phyloP scores from a whole-genome alignment of 176 grass and related monocot species.

The Phragmites australis region DNA sequence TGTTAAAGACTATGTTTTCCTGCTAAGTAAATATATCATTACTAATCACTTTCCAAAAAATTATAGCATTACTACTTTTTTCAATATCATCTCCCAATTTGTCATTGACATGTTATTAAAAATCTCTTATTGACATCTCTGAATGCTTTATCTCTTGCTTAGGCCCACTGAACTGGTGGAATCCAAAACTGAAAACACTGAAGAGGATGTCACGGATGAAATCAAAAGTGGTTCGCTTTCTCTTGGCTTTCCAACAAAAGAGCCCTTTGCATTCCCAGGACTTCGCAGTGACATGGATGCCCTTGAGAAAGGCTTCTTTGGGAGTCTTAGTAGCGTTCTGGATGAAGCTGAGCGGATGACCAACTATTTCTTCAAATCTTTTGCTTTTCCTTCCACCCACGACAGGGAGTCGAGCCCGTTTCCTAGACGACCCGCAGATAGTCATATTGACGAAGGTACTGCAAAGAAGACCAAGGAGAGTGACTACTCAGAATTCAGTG shows the following conservation, averaged over 20 bases:
- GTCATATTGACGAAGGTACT: slow-evolving; percentile 30
- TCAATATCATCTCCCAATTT: background rate
- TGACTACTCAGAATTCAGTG: slow-evolving; percentile 56
- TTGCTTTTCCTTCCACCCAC: slow-evolving; percentile 33
- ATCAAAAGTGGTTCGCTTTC: slow-evolving; percentile 40
- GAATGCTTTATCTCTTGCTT: background rate
- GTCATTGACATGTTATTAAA: background rate
- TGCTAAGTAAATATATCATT: background rate
- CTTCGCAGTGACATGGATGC: slow-evolving; percentile 70
- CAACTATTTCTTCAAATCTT: slow-evolving; percentile 53
- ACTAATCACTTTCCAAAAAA: too few relatives aligned
- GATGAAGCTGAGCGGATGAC: slow-evolving; percentile 69
- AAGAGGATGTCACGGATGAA: slow-evolving; percentile 77
- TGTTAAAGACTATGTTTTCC: background rate
- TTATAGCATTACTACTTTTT: background rate
- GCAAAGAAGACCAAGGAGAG: slow-evolving; percentile 28
- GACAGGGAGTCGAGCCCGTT: slow-evolving; percentile 25
- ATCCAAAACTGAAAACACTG: slow-evolving; percentile 74
- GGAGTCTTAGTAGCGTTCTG: slow-evolving; percentile 46
- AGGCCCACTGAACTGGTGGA: slow-evolving; percentile 81
- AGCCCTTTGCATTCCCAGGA: slow-evolving; percentile 64
- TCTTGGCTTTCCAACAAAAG: slow-evolving; percentile 38
- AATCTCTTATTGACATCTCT: background rate
- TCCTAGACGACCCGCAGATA: slow-evolving; percentile 33
- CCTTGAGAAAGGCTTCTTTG: slow-evolving; percentile 59